These are phyloP conservation scores for Mrakia frigida DNA, from an alignment of 768 basidiomycete genomes.

Conservation along the genomic window DNA sequence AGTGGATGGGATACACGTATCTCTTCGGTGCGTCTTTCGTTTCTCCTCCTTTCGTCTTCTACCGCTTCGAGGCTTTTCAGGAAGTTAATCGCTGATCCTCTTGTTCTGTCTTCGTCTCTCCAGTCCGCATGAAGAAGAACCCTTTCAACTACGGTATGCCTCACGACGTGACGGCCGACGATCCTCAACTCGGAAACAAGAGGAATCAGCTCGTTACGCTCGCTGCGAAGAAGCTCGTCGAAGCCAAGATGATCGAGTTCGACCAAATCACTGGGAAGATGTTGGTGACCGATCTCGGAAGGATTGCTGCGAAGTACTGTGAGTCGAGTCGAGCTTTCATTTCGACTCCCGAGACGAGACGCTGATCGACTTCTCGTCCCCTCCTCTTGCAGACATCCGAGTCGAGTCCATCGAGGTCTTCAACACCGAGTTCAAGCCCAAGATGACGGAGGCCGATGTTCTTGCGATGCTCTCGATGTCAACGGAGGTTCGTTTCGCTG, in stretches of 20 bases:
- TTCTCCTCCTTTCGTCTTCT: background rate
- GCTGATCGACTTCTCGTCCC: background rate
- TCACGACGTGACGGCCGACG: conserved; percentile 61
- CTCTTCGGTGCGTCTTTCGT: conserved; percentile 52
- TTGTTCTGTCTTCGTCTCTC: background rate
- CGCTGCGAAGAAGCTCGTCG: conserved; percentile 63
- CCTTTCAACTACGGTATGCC: conserved; percentile 78
- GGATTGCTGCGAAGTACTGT: conserved; percentile 91
- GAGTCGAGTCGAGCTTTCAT: background rate
- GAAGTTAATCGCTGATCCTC: background rate
- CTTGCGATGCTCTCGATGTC: conserved; percentile 79
- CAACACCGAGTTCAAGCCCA: conserved; percentile 65
- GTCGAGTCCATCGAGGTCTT: conserved; percentile 80
- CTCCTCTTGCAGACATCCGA: conserved; percentile 55
- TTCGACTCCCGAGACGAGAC: background rate
- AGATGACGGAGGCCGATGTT: conserved; percentile 90
- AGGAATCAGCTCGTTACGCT: conserved; percentile 61
- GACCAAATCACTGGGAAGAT: conserved; percentile 59
- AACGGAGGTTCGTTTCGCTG: conserved; percentile 65
- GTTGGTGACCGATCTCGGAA: conserved; percentile 78
- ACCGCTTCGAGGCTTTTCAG: too few species aligned
- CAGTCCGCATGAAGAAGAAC: conserved; percentile 85
- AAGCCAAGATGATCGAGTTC: conserved; percentile 74
- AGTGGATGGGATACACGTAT: conserved; percentile 96
- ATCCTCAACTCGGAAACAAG: conserved; percentile 66